Evolutionary conservation across 108 stramenopile genomes (phyloP).

Genomic region (Nitzschia inconspicua): DNA sequence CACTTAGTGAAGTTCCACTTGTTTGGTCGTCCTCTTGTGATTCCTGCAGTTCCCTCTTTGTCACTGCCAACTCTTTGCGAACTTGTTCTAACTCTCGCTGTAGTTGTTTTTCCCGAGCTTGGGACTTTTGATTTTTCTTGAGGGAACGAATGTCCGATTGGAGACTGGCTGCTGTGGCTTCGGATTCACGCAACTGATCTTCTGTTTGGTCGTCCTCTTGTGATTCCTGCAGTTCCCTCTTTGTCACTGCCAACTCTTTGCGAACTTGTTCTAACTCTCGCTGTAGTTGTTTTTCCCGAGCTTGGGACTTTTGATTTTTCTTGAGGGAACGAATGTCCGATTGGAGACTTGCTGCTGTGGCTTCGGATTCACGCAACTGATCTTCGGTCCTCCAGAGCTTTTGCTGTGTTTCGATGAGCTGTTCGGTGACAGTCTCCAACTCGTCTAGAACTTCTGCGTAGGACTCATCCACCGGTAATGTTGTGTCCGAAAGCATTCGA

Average conservation of each 20-base stretch:
- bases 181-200: slow-evolving; percentile 31
- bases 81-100: too few relatives aligned
- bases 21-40: not conserved
- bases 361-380: slow-evolving; percentile 34
- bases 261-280: not conserved
- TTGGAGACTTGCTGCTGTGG: slow-evolving; percentile 15
- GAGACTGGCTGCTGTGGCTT: slow-evolving; percentile 25
- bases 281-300: too few relatives aligned
- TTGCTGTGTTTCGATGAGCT: slow-evolving; percentile 56
- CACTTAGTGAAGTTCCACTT: slow-evolving; percentile 7
- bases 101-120: too few relatives aligned
- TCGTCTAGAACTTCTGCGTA: slow-evolving; percentile 56
- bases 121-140: not conserved
- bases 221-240: slow-evolving; percentile 6
- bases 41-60: slow-evolving; percentile 10
- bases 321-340: slow-evolving; percentile 1
- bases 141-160: not conserved
- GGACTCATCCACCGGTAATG: slow-evolving; percentile 30
- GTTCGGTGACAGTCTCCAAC: slow-evolving; percentile 63
- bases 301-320: not conserved
- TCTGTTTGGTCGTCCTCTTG: slow-evolving; percentile 19
- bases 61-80: not conserved
- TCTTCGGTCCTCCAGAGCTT: slow-evolving; percentile 48
- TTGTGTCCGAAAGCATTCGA: not conserved
- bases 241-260: not conserved